A percentile compares a stretch with the other conserved stretches of the same genome.
Conservation (phyloP, 2,329 filamentous ascomycete species). For the Plenodomus tracheiphilus region DNA sequence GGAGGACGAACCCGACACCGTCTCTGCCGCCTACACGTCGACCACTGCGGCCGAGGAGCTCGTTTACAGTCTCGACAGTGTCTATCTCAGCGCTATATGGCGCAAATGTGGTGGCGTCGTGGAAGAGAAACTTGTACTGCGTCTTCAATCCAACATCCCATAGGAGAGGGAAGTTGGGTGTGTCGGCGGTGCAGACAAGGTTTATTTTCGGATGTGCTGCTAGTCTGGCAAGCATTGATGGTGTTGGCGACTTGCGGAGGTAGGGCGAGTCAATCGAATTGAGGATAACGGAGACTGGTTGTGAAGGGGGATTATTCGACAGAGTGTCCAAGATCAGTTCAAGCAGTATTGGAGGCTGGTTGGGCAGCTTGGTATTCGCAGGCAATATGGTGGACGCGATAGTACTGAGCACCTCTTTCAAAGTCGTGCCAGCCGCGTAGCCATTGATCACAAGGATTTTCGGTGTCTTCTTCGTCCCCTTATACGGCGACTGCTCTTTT, state of each 20-base stretch:
- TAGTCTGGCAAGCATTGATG: conserved; percentile 75
- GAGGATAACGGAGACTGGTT: conserved; percentile 68
- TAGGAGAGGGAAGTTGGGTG: conserved; percentile 81
- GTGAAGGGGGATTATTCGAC: conserved; percentile 43
- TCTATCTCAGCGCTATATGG: conserved; percentile 75
- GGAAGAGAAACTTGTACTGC: conserved; percentile 83
- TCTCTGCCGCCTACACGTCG: conserved; percentile 84
- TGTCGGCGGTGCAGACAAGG: conserved; percentile 81
- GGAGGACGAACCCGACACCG: conserved; percentile 87
- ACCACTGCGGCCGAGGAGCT: conserved; percentile 79
- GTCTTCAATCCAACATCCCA: conserved; percentile 89
- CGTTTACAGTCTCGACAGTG: conserved; percentile 87
- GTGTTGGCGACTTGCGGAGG: conserved; percentile 70
- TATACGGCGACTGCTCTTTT: conserved; percentile 27
- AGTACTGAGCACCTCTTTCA: conserved; percentile 71
- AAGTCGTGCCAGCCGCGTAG: conserved; percentile 68
- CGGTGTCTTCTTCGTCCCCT: conserved; percentile 45
- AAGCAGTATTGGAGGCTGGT: conserved; percentile 70
- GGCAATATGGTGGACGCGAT: conserved; percentile 66
- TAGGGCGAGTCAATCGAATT: conserved; percentile 84
- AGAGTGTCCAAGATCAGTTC: conserved; percentile 68
- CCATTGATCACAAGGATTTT: conserved; percentile 86
- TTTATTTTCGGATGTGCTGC: conserved; percentile 72
- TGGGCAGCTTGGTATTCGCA: conserved; percentile 58
- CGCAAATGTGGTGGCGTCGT: conserved; percentile 90